Base-by-base conservation (phyloP, 2,329 filamentous ascomycete species). In the Phaeophleospora eucalypticola region DNA sequence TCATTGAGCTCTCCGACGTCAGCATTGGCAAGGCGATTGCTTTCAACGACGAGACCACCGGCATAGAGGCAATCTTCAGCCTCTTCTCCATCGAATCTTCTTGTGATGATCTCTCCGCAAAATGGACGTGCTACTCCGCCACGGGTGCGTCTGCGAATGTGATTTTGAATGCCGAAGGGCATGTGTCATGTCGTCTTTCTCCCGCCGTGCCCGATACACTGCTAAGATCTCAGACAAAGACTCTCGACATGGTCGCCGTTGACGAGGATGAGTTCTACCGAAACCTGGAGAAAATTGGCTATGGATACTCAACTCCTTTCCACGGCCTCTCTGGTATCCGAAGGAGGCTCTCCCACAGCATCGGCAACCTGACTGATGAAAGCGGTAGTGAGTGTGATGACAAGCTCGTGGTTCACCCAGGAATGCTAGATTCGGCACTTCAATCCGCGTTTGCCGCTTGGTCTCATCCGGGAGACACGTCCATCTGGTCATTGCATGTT, bases 1-100 rank as follows among this genome's bases (percentile, higher is more conserved):
- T 58, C n/a, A 44, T 62, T 10, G 50, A 61, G 36, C 19, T 61
- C 2, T 19, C 43, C 21, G 37, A 61, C 46, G 36, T 60, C 29
- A 20, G 27, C 18, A 44, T 44, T 8, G 9, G 9, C 9, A 12
- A 18, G 8, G 37, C 37, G 8, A 40, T 40, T 8, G 17, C 8
- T 14, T 27, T 40, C 8, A 7, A 17, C 7, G 37, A 40, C 17
- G 37, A 40, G 8, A 9, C 12, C 6, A 8, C 37, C 37, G 18
- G 37, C 7, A 8, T 40, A 8, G 37, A 40, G 18, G 18, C 16
- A 9, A 17, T 72, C 1, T 17, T 74, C 0, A 42, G 7, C 3
- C 37, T 2, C 6, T 20, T n/a, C 4, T 12, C 12, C 4, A 7
- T 19, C 21, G 36, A 38, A 21, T 14, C 21, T 18, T 4, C 14